Evolutionary conservation across 164 flowering plant species (phyloP), one percentile per base, ranked within the genome.

Genomic region (Cinnamomum micranthum): DNA sequence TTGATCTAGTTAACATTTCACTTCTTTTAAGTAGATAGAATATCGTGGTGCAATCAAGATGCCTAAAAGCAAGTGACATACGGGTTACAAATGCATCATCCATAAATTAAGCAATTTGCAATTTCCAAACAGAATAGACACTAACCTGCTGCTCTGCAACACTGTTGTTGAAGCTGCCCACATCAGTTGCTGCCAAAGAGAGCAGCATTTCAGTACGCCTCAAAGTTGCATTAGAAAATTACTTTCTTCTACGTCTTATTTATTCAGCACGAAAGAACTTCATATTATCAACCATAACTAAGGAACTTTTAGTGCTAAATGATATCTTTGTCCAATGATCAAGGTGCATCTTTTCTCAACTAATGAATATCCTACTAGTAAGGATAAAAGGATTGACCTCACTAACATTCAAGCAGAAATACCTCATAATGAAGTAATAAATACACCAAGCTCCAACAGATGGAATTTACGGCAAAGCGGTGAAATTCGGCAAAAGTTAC

Each of bases 121-220:
- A n/a, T n/a, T 60, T 27, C 17, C n/a, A 50, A 23, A 50, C 50
- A 23, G 20, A 9, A 65, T 1, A 20, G 6, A 71, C 23, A 80
- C 87, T 69, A 77, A 92, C 97, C 92, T 92, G 91, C 82, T 92
- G 83, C 72, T 74, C 97, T 11, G 88, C 84, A 41, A 92, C 97
- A 81, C 94, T 92, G 76, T 89, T 92, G 84, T 90, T 92, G 82
- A 92, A 92, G 87, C 97, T 78, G 7, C 92, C 95, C 1, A 92
- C 76, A 85, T 91, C 94, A 67, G 87, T 79, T 59, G 75, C 97
- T 93, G 89, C 79, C 72, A 76, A 60, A 41, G 6, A 60, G 76
- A 68, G 50, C 72, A 77, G 27, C 35, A 65, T 72, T 58, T 50
- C 71, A 70, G 71, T 22, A 28, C 25, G 23, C 24, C 17, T 23